Conservation (phyloP, 257 asterid species). For the Buddleja alternifolia region DNA sequence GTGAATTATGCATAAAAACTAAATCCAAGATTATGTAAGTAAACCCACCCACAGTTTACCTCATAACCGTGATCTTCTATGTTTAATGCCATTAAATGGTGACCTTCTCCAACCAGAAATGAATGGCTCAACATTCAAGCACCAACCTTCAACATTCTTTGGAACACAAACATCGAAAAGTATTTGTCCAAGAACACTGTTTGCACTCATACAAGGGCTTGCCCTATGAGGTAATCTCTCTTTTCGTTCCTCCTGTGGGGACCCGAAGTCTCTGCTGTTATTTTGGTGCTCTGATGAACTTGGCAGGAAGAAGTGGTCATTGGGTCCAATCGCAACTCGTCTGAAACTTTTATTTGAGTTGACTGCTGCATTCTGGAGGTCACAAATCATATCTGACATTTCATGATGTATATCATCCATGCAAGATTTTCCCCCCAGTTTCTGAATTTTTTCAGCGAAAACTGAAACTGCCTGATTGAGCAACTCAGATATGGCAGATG, state of each 20-base stretch:
- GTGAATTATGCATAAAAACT: constrained; percentile 5
- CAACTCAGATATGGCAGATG: constrained; percentile 54
- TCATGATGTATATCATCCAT: constrained; percentile 55
- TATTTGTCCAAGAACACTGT: constrained; percentile 78
- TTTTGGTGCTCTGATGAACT: constrained; percentile 58
- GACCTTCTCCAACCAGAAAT: constrained; percentile 63
- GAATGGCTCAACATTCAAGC: constrained; percentile 69
- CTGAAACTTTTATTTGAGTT: constrained; percentile 79
- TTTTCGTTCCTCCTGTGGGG: constrained; percentile 50
- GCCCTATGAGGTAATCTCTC: constrained; percentile 50
- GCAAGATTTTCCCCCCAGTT: constrained; percentile 58
- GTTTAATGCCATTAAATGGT: constrained; percentile 52
- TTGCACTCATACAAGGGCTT: constrained; percentile 62
- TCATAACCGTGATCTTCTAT: constrained; percentile 72
- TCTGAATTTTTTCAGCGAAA: constrained; percentile 60
- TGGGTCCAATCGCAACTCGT: constrained; percentile 80
- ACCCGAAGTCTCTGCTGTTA: constrained; percentile 40
- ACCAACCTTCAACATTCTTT: constrained; percentile 87
- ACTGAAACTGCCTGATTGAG: constrained; percentile 65
- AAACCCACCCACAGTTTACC: constrained; percentile 18
- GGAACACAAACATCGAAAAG: constrained; percentile 91
- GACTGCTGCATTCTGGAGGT: constrained; percentile 92
- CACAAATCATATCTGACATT: constrained; percentile 67
- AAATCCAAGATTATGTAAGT: constrained; percentile 1
- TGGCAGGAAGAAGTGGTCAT: constrained; percentile 82